phyloP scores from a whole-genome alignment of 2,329 filamentous ascomycete species.

The Talaromyces sp. region DNA sequence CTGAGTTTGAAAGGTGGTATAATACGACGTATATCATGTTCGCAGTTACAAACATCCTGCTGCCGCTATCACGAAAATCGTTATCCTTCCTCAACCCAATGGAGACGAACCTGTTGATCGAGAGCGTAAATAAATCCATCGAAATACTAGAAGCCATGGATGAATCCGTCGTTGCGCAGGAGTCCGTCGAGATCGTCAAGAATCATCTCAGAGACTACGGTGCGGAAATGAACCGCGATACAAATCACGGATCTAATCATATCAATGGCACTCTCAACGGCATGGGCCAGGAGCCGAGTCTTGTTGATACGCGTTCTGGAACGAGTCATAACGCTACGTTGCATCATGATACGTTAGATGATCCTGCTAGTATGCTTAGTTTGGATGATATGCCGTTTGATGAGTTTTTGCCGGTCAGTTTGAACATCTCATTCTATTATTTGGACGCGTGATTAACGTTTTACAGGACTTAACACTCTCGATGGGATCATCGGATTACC shows the following conservation, averaged over 20 bases:
- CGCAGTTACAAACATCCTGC: slow-evolving; percentile 24
- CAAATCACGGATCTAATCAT: not conserved
- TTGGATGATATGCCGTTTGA: not conserved
- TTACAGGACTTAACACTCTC: slow-evolving; percentile 33
- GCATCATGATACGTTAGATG: not conserved
- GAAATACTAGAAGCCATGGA: slow-evolving; percentile 43
- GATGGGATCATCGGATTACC: slow-evolving; percentile 37
- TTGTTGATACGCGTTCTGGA: not conserved
- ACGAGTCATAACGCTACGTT: not conserved
- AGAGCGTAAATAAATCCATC: slow-evolving; percentile 37
- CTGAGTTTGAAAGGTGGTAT: slow-evolving; percentile 28
- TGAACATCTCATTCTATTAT: not conserved
- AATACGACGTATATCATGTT: slow-evolving; percentile 44
- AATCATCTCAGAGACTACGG: slow-evolving; percentile 28
- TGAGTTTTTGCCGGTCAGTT: not conserved
- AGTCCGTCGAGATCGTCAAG: slow-evolving; percentile 37
- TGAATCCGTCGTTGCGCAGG: slow-evolving; percentile 39
- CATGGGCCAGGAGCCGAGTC: not conserved
- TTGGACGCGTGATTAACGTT: not conserved
- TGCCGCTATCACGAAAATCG: not conserved
- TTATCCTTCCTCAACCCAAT: not conserved
- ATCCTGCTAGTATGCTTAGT: not conserved
- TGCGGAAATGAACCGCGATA: not conserved
- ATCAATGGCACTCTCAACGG: not conserved
- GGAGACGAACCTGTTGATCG: slow-evolving; percentile 9